Evolutionary conservation across 2,329 filamentous ascomycete species (phyloP).

Genomic region (Colletotrichum sidae): DNA sequence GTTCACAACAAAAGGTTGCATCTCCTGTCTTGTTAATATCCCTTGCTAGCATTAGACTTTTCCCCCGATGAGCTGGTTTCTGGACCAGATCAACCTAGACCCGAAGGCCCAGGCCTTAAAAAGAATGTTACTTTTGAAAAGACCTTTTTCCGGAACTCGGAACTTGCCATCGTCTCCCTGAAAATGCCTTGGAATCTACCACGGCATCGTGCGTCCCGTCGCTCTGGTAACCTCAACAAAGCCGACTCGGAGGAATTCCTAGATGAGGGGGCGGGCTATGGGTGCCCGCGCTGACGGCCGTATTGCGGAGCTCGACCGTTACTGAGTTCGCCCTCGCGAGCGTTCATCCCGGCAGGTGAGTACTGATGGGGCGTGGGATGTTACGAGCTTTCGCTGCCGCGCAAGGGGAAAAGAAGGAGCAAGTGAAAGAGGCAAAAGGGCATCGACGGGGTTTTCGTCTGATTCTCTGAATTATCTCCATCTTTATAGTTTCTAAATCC

Average conservation of each 20-base stretch:
- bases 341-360: no score
- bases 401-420: not conserved
- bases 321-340: no score
- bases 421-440: not conserved
- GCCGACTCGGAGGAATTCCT: no score
- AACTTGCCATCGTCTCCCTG: not conserved
- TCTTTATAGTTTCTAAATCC: not conserved
- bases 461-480: not conserved
- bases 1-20: no score
- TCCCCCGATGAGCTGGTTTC: not conserved
- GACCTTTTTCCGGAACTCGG: not conserved
- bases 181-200: not conserved
- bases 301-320: no score
- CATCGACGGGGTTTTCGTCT: not conserved
- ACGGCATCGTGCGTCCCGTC: not conserved
- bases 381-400: not conserved
- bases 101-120: not conserved
- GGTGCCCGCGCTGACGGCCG: no score
- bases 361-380: no score
- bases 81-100: not conserved
- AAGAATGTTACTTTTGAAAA: conserved; percentile 1
- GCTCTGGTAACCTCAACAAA: not conserved
- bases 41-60: not conserved
- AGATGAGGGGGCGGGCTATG: no score
- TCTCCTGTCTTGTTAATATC: no score